Evolutionary conservation across 305 asterid species (phyloP).

Genomic region (Solanum hybrid): DNA sequence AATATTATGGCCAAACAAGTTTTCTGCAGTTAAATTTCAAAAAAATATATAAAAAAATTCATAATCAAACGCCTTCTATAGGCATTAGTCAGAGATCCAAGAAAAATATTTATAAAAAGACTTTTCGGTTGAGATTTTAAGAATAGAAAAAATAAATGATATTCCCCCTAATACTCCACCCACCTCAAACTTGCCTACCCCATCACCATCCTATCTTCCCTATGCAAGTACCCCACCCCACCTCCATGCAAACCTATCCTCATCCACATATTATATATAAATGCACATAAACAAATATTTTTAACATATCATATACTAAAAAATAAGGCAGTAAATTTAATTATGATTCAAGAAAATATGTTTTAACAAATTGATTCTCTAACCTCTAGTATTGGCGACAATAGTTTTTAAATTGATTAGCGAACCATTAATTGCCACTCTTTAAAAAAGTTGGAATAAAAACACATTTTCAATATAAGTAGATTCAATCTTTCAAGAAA

Average conservation of each 20-base stretch:
- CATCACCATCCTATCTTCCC: background rate
- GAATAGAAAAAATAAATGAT: background rate
- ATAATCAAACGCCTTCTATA: background rate
- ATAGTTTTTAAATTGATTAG: background rate
- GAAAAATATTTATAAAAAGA: no score
- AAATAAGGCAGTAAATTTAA: background rate
- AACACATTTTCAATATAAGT: background rate
- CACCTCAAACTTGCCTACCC: background rate
- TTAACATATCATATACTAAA: background rate
- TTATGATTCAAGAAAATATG: background rate
- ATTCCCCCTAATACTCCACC: background rate
- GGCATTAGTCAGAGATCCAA: background rate
- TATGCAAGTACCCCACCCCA: background rate
- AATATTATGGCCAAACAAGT: background rate
- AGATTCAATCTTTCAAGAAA: background rate
- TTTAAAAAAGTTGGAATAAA: background rate
- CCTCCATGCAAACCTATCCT: background rate
- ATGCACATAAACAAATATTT: background rate
- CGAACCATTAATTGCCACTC: background rate
- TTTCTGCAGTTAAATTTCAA: background rate
- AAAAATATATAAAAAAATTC: no score
- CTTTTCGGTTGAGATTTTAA: background rate
- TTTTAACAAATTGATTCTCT: background rate
- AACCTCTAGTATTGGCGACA: background rate
- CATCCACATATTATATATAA: background rate